These are phyloP conservation scores for Emmonsia crescens DNA, from an alignment of 2,329 filamentous ascomycete genomes.

Conservation along the genomic window DNA sequence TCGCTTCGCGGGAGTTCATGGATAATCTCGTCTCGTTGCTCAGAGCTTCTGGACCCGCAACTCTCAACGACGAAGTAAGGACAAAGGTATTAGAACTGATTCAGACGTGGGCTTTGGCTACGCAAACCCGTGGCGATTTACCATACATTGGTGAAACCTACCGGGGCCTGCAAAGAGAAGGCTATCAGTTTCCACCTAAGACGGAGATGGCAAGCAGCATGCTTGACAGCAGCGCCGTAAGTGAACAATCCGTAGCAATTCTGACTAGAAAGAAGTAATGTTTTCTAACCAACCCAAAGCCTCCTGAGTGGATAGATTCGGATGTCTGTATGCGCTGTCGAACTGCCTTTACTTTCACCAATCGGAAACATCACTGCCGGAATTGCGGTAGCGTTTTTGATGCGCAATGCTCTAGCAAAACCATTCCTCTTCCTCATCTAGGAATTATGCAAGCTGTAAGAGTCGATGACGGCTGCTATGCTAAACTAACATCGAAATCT, in stretches of 20 bases:
- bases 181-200: constrained; percentile 80
- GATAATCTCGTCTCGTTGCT: constrained; percentile 88
- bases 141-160: constrained; percentile 86
- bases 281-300: constrained; percentile 40
- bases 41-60: constrained; percentile 61
- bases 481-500: constrained; percentile 68
- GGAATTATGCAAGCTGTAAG: constrained; percentile 85
- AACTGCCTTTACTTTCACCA: constrained; percentile 92
- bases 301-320: constrained; percentile 94
- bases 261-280: background rate
- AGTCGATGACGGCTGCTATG: constrained; percentile 92
- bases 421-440: constrained; percentile 76
- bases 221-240: constrained; percentile 89
- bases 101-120: constrained; percentile 84
- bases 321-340: constrained; percentile 98
- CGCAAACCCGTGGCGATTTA: constrained; percentile 72
- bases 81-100: constrained; percentile 86
- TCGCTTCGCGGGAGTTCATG: constrained; percentile 96
- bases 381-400: constrained; percentile 98
- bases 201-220: constrained; percentile 87
- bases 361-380: constrained; percentile 94
- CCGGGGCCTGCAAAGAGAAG: constrained; percentile 67
- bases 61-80: constrained; percentile 76
- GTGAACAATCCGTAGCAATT: constrained; percentile 25
- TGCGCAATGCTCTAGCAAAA: constrained; percentile 85